Evolutionary conservation across 805 yeast species (phyloP).

Genomic region (Starmerella khaoyaiensis): DNA sequence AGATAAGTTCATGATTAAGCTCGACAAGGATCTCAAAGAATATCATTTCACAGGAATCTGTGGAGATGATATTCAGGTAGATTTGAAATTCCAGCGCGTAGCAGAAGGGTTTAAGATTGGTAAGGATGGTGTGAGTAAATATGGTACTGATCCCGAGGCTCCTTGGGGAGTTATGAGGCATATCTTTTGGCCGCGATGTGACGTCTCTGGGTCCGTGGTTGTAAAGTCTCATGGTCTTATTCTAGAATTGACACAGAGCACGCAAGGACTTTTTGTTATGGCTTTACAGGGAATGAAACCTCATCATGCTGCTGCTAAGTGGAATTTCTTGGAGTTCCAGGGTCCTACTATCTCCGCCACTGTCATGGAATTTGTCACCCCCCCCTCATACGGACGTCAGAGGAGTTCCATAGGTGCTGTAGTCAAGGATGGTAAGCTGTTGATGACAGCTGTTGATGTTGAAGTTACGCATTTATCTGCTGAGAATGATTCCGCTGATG

Average conservation of each 20-base stretch:
- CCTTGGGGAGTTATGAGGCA: slow-evolving; percentile 99
- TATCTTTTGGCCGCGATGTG: slow-evolving; percentile 87
- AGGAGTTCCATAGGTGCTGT: slow-evolving; percentile 70
- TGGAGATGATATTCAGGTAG: slow-evolving; percentile 55
- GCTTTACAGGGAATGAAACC: slow-evolving; percentile 99
- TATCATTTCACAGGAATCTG: slow-evolving; percentile 50
- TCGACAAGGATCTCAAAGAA: slow-evolving; percentile 40
- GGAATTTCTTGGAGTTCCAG: slow-evolving; percentile 91
- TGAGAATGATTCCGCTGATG: slow-evolving; percentile 36
- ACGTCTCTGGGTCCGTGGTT: slow-evolving; percentile 50
- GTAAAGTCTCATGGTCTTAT: slow-evolving; percentile 29
- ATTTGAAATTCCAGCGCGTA: slow-evolving; percentile 43
- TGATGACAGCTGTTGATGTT: slow-evolving; percentile 56
- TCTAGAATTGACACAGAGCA: slow-evolving; percentile 25
- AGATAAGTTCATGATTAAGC: slow-evolving; percentile 49
- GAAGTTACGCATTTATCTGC: slow-evolving; percentile 36
- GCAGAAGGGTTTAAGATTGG: slow-evolving; percentile 82
- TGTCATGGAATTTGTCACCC: slow-evolving; percentile 92
- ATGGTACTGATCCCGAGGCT: slow-evolving; percentile 67
- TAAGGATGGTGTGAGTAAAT: slow-evolving; percentile 67
- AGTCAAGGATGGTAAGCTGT: slow-evolving; percentile 47
- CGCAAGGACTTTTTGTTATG: slow-evolving; percentile 72
- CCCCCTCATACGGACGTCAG: slow-evolving; percentile 73
- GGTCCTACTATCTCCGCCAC: slow-evolving; percentile 61
- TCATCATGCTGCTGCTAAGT: slow-evolving; percentile 92